Conservation (phyloP, 345 rosid genomes). For the Moricandia arvensis region DNA sequence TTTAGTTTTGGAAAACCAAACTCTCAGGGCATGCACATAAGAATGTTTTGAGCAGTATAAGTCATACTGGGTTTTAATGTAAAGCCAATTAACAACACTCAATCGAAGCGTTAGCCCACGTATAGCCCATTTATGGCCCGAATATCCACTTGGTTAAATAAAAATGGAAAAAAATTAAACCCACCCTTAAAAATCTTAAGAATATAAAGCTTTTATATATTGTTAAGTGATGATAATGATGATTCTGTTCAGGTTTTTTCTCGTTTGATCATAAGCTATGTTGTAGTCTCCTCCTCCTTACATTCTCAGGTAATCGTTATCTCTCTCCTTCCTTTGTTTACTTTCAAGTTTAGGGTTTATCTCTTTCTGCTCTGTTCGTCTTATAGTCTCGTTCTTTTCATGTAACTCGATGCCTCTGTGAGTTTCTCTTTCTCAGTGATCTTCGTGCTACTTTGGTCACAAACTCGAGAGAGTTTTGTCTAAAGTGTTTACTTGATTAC, state of each 20-base stretch:
- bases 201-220: not conserved
- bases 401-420: slow-evolving; percentile 9
- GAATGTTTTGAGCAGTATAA: not conserved
- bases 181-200: not conserved
- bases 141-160: not conserved
- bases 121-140: not conserved
- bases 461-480: slow-evolving; percentile 6
- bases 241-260: not conserved
- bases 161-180: not conserved
- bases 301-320: slow-evolving; percentile 16
- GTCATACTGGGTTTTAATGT: not conserved
- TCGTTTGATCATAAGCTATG: not conserved
- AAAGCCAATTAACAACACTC: not conserved
- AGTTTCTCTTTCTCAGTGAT: slow-evolving; percentile 6
- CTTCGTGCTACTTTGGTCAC: slow-evolving; percentile 13
- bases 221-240: slow-evolving; percentile 9
- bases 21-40: too few relatives aligned
- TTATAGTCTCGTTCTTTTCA: slow-evolving; percentile 17
- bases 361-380: not conserved
- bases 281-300: not conserved
- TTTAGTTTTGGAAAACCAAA: too few relatives aligned
- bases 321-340: slow-evolving; percentile 8
- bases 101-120: not conserved
- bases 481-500: not conserved
- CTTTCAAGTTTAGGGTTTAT: slow-evolving; percentile 10